Conservation (phyloP, 352 stramenopile genomes). For the Phytophthora sojae region DNA sequence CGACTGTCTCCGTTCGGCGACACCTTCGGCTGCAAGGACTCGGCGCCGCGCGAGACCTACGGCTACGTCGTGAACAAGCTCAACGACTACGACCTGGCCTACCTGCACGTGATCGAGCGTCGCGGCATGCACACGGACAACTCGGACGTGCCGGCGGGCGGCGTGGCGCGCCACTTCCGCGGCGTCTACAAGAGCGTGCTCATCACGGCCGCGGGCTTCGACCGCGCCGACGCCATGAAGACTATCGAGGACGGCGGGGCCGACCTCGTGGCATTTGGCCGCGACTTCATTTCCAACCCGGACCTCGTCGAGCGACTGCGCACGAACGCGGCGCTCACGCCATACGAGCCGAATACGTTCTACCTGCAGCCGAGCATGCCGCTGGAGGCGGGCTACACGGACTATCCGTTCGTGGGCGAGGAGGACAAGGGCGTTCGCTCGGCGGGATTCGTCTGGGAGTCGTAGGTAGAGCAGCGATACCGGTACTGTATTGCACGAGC, state of each 20-base stretch:
- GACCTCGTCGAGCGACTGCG: slow-evolving; percentile 69
- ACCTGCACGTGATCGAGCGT: slow-evolving; percentile 63
- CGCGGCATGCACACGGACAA: slow-evolving; percentile 41
- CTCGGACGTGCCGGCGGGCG: slow-evolving; percentile 27
- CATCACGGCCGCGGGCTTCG: slow-evolving; percentile 53
- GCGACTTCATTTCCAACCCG: slow-evolving; percentile 43
- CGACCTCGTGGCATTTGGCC: slow-evolving; percentile 66
- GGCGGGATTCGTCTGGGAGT: too few species aligned
- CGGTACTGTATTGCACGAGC: too few species aligned
- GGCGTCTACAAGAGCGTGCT: slow-evolving; percentile 64
- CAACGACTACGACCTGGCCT: slow-evolving; percentile 47
- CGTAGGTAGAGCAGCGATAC: too few species aligned
- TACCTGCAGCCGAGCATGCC: slow-evolving; percentile 37
- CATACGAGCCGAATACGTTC: slow-evolving; percentile 51
- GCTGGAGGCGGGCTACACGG: slow-evolving; percentile 52
- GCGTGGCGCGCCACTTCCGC: slow-evolving; percentile 47
- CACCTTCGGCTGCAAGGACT: slow-evolving; percentile 46
- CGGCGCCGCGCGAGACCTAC: slow-evolving; percentile 47
- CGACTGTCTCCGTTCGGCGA: slow-evolving; percentile 35
- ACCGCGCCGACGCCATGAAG: slow-evolving; percentile 43
- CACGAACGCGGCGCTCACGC: slow-evolving; percentile 31
- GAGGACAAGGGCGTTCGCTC: neutral
- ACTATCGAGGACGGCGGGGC: slow-evolving; percentile 49
- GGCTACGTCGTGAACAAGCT: slow-evolving; percentile 41
- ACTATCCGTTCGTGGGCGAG: slow-evolving; percentile 39